These are phyloP conservation scores for Paramecium biaurelia DNA, from an alignment of 73 alveolate genomes.

Conservation along the genomic window DNA sequence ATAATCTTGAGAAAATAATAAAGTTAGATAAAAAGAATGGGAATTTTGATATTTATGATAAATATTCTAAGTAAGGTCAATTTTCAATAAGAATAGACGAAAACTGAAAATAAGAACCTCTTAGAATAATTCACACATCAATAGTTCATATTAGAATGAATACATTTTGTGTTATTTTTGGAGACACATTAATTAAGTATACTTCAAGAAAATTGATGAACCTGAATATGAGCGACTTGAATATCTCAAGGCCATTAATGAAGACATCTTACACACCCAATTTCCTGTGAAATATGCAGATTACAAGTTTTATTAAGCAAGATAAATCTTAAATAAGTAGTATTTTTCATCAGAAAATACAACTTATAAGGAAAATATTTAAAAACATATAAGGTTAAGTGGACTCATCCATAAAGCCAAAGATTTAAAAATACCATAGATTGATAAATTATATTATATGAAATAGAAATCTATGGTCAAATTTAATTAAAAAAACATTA, in stretches of 20 bases:
- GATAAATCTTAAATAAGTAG: neutral
- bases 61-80: neutral
- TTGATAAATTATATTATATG: slow-evolving; percentile 3
- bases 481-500: neutral
- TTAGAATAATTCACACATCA: neutral
- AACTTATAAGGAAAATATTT: neutral
- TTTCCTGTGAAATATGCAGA: slow-evolving; percentile 49
- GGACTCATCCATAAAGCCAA: neutral
- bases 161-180: slow-evolving; percentile 35
- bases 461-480: neutral
- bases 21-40: slow-evolving; percentile 56
- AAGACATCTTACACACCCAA: neutral
- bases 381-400: neutral
- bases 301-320: neutral
- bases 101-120: slow-evolving; percentile 31
- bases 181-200: slow-evolving; percentile 47
- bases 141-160: slow-evolving; percentile 27
- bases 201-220: slow-evolving; percentile 39
- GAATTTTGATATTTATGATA: slow-evolving; percentile 49
- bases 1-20: slow-evolving; percentile 44
- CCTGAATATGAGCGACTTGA: slow-evolving; percentile 42
- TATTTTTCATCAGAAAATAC: neutral
- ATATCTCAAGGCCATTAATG: neutral
- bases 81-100: neutral
- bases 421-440: neutral